A percentile compares a stretch with the other conserved stretches of the same genome.
These are phyloP conservation scores for Debaryomyces prosopidis DNA, from an alignment of 805 yeast species.

Conservation along the genomic window DNA sequence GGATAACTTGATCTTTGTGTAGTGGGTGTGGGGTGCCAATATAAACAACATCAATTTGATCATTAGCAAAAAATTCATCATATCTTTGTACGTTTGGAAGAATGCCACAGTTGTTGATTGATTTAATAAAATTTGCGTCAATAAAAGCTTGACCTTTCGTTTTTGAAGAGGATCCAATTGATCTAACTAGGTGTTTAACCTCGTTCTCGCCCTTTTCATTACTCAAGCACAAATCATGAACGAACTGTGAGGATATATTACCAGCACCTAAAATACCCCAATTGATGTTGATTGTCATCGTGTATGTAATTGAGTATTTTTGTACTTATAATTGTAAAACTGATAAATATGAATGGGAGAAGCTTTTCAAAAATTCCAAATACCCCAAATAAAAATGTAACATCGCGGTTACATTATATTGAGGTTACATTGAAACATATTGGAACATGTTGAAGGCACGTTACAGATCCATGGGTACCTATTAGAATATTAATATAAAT, in stretches of 20 bases:
- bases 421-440: no score
- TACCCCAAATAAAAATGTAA: not conserved
- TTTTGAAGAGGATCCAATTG: slow-evolving; percentile 40
- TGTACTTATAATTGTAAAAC: not conserved
- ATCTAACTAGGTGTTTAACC: slow-evolving; percentile 31
- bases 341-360: not conserved
- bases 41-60: slow-evolving; percentile 49
- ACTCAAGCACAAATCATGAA: slow-evolving; percentile 34
- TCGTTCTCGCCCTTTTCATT: slow-evolving; percentile 20
- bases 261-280: slow-evolving; percentile 57
- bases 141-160: slow-evolving; percentile 38
- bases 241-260: slow-evolving; percentile 47
- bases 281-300: slow-evolving; percentile 14
- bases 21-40: slow-evolving; percentile 56
- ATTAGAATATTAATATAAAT: not conserved
- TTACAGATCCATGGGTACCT: not conserved
- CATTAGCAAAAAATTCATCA: slow-evolving; percentile 43
- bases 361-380: not conserved
- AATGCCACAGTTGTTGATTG: slow-evolving; percentile 24
- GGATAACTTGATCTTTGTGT: slow-evolving; percentile 47
- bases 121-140: slow-evolving; percentile 13
- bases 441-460: not conserved
- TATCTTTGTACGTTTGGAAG: slow-evolving; percentile 33
- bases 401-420: not conserved
- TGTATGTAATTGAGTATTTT: not conserved